Percentiles rank a stretch among this genome's conserved stretches.
Conservation (phyloP, 2,329 filamentous ascomycete genomes). For the Diplodia scrobiculata region DNA sequence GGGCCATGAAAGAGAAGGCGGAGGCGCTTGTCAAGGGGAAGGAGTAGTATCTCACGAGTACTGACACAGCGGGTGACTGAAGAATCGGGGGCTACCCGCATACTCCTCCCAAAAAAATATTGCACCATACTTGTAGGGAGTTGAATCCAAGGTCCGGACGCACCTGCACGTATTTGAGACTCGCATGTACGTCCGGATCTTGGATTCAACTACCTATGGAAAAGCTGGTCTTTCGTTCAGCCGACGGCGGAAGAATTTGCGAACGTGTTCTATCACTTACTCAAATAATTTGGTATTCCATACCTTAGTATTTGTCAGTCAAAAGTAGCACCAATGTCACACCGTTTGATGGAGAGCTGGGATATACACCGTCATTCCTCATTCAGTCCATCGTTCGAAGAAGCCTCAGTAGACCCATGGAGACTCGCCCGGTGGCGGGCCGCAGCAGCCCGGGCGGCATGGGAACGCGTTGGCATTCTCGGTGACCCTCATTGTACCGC, state of each 20-base stretch:
- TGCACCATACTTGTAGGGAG: too few species aligned
- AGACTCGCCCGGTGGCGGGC: neutral
- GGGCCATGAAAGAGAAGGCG: constrained; percentile 11
- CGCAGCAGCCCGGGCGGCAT: neutral
- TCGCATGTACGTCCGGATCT: too few species aligned
- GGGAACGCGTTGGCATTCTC: neutral
- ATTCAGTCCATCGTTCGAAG: neutral
- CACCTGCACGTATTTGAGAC: too few species aligned
- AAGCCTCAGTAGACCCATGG: constrained; percentile 1
- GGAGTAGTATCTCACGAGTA: neutral
- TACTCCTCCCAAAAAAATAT: too few species aligned
- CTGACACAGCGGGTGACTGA: too few species aligned
- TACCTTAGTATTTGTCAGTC: neutral
- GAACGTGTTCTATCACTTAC: neutral
- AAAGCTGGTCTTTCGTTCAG: neutral
- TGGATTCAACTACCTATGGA: too few species aligned
- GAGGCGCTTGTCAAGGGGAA: neutral
- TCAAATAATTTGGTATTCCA: neutral
- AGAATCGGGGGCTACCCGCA: too few species aligned
- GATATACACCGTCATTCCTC: neutral
- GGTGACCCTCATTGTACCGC: neutral
- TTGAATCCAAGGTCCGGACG: too few species aligned
- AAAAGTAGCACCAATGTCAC: neutral
- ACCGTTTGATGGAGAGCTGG: neutral
- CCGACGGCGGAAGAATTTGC: too few species aligned